Evolutionary conservation across 2,329 filamentous ascomycete genomes (phyloP).

Genomic region (Aspergillus latus): DNA sequence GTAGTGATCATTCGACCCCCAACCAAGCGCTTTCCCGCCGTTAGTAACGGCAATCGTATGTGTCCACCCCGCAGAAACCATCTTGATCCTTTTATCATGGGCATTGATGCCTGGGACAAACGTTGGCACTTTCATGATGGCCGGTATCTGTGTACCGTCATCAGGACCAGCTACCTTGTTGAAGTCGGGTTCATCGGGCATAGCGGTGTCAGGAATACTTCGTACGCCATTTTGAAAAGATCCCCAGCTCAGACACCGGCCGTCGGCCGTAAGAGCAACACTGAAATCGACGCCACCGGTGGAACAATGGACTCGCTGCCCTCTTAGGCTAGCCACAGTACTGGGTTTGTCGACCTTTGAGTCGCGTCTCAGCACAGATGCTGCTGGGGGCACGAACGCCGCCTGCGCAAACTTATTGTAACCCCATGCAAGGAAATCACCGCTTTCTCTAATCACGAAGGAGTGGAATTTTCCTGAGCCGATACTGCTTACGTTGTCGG

Average conservation of each 20-base stretch:
- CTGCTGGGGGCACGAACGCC: slow-evolving; percentile 57
- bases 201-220: slow-evolving; percentile 7
- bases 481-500: slow-evolving; percentile 52
- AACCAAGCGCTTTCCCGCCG: slow-evolving; percentile 67
- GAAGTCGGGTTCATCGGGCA: neutral
- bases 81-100: neutral
- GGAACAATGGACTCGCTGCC: neutral
- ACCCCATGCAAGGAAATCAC: slow-evolving; percentile 66
- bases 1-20: slow-evolving; percentile 79
- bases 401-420: slow-evolving; percentile 79
- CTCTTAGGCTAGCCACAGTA: slow-evolving; percentile 2
- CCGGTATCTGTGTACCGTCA: neutral
- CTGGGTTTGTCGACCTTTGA: slow-evolving; percentile 14
- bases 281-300: slow-evolving; percentile 24
- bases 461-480: slow-evolving; percentile 43
- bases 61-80: slow-evolving; percentile 44
- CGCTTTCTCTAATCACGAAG: slow-evolving; percentile 45
- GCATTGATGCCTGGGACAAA: too few species aligned
- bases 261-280: slow-evolving; percentile 17
- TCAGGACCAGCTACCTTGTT: slow-evolving; percentile 7
- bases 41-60: slow-evolving; percentile 71
- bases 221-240: slow-evolving; percentile 21
- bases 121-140: too few species aligned
- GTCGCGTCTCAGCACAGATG: slow-evolving; percentile 47
- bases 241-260: slow-evolving; percentile 23